phyloP scores from a whole-genome alignment of 2,329 filamentous ascomycete genomes.

The Alternaria arborescens region DNA sequence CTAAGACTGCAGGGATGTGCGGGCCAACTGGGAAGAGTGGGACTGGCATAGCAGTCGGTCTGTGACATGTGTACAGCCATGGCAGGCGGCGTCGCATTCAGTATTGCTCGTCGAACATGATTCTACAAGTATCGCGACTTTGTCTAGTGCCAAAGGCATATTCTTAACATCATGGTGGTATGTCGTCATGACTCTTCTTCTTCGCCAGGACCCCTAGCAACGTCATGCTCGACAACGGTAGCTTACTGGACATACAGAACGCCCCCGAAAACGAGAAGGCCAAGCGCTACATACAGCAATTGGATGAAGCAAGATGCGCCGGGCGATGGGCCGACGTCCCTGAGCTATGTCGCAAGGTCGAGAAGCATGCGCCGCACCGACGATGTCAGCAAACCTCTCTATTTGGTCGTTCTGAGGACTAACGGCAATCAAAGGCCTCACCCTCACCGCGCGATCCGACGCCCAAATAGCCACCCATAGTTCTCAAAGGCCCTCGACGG shows the following conservation, averaged over 20 bases:
- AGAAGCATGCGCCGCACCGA: conserved; percentile 88
- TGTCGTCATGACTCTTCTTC: conserved; percentile 20
- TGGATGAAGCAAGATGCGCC: conserved; percentile 87
- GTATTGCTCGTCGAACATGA: conserved; percentile 45
- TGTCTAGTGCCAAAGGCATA: conserved; percentile 39
- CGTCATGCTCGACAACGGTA: conserved; percentile 40
- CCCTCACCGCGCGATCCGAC: conserved; percentile 58
- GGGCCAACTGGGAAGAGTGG: conserved; percentile 24
- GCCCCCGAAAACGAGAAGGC: conserved; percentile 74
- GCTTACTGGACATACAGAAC: conserved; percentile 50
- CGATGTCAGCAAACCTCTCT: conserved; percentile 69
- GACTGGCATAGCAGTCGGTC: conserved; percentile 24
- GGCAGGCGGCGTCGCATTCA: conserved; percentile 29
- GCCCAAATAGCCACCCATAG: conserved; percentile 56
- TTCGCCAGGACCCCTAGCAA: conserved; percentile 21
- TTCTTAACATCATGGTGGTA: conserved; percentile 49
- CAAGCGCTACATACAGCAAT: conserved; percentile 78
- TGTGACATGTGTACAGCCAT: conserved; percentile 34
- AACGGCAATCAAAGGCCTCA: conserved; percentile 52
- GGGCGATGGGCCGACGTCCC: conserved; percentile 87
- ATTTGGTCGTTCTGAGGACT: conserved; percentile 19
- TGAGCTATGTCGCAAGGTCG: conserved; percentile 90
- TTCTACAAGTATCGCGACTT: conserved; percentile 26
- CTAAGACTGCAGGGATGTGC: conserved; percentile 33
- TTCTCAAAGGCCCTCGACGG: conserved; percentile 52